Evolutionary conservation across 805 yeast species (phyloP).

Genomic region (Candida chauliodis): DNA sequence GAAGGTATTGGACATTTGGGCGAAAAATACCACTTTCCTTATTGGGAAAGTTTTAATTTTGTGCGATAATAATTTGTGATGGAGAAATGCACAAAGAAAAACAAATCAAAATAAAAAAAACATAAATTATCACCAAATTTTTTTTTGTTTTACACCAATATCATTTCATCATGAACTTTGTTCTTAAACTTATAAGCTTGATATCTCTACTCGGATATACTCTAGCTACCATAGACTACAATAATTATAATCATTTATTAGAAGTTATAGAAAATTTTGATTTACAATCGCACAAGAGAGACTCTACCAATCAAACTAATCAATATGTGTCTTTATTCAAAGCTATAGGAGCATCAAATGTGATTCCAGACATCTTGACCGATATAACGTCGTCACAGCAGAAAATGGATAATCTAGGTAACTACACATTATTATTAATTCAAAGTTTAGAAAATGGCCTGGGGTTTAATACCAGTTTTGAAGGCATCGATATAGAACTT

Average conservation of each 20-base stretch:
- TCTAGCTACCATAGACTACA: neutral
- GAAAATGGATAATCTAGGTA: slow-evolving; percentile 26
- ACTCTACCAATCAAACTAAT: neutral
- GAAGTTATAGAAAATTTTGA: slow-evolving; percentile 4
- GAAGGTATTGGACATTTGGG: too few species aligned
- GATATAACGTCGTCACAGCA: slow-evolving; percentile 29
- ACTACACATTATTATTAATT: slow-evolving; percentile 16
- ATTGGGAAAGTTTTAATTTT: neutral
- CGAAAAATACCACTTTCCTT: slow-evolving; percentile 1
- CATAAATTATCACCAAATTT: neutral
- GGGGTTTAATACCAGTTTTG: slow-evolving; percentile 4
- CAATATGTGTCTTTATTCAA: slow-evolving; percentile 5
- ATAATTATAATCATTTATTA: slow-evolving; percentile 1
- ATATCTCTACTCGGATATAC: neutral
- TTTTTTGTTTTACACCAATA: neutral
- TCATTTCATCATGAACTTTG: neutral
- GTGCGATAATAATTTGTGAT: neutral
- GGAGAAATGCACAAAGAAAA: neutral
- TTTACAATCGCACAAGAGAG: neutral
- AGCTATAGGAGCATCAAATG: slow-evolving; percentile 5
- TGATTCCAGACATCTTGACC: slow-evolving; percentile 19
- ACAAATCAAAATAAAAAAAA: neutral
- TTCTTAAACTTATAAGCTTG: neutral
- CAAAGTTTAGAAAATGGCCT: slow-evolving; percentile 7
- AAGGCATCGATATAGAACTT: slow-evolving; percentile 17